Conservation (phyloP, 352 stramenopile species). For the Phytophthora ramorum region DNA sequence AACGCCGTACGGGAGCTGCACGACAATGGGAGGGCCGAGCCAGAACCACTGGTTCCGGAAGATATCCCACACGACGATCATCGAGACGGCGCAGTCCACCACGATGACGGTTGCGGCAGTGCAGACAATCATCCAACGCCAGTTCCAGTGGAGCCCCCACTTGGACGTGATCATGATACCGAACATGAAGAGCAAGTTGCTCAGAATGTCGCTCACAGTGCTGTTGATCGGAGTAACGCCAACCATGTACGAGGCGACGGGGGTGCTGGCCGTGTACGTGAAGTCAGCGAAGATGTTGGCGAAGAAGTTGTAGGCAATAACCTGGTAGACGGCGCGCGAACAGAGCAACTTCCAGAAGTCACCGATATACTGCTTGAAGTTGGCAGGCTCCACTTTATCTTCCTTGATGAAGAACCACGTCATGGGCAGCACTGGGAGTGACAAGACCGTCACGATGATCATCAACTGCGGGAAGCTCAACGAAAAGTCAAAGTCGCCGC, state of each 20-base stretch:
- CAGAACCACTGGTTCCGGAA: constrained; percentile 33
- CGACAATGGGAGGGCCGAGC: constrained; percentile 23
- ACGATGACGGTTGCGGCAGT: constrained; percentile 17
- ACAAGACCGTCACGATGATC: constrained; percentile 43
- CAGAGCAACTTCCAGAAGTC: constrained; percentile 38
- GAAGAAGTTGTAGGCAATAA: constrained; percentile 42
- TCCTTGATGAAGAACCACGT: constrained; percentile 49
- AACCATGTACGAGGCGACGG: constrained; percentile 37
- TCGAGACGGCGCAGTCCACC: constrained; percentile 11
- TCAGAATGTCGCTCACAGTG: constrained; percentile 39
- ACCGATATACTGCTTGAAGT: constrained; percentile 42
- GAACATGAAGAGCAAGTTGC: constrained; percentile 39
- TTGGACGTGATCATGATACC: constrained; percentile 44
- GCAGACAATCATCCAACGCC: constrained; percentile 27
- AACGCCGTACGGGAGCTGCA: constrained; percentile 29
- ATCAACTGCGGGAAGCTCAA: constrained; percentile 40
- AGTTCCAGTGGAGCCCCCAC: constrained; percentile 38
- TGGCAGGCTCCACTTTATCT: constrained; percentile 22
- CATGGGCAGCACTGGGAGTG: constrained; percentile 29
- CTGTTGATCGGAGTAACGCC: constrained; percentile 41
- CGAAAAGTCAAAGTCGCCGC: constrained; percentile 28
- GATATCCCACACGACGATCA: constrained; percentile 26
- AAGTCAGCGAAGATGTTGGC: constrained; percentile 42
- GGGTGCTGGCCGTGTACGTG: constrained; percentile 31
- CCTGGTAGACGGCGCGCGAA: constrained; percentile 43